These are phyloP conservation scores for Parafenestella ontariensis DNA, from an alignment of 2,329 filamentous ascomycete species.

Conservation along the genomic window DNA sequence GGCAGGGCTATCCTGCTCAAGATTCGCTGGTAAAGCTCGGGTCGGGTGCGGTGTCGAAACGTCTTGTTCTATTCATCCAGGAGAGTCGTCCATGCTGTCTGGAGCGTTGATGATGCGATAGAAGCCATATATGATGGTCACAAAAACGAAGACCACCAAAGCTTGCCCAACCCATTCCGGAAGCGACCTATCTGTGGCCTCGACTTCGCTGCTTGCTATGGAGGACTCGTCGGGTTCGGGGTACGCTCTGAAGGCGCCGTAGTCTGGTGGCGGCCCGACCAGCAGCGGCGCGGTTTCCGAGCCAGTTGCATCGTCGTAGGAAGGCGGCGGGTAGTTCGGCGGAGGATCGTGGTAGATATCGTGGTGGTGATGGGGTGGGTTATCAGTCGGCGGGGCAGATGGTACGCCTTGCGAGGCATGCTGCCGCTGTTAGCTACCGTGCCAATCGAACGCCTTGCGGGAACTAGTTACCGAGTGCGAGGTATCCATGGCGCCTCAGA, in stretches of 20 bases:
- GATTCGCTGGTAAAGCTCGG: neutral
- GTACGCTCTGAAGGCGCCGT: conserved; percentile 40
- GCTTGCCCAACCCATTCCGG: conserved; percentile 41
- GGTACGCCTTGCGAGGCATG: neutral
- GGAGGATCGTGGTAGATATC: conserved; percentile 12
- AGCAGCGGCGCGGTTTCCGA: conserved; percentile 36
- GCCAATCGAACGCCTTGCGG: neutral
- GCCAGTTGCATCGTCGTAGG: conserved; percentile 42
- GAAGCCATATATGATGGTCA: conserved; percentile 41
- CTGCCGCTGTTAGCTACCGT: conserved; percentile 1
- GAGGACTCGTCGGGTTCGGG: conserved; percentile 40
- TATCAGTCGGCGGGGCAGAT: neutral
- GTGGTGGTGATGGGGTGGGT: conserved; percentile 15
- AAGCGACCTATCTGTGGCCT: conserved; percentile 27
- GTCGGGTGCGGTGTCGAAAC: neutral
- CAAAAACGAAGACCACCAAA: conserved; percentile 34
- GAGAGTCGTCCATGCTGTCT: conserved; percentile 13
- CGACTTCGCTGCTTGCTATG: conserved; percentile 36
- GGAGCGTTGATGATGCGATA: conserved; percentile 36
- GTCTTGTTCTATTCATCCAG: neutral
- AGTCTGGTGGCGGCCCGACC: conserved; percentile 36
- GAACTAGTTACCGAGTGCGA: neutral
- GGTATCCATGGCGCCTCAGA: neutral
- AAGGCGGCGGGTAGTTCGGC: conserved; percentile 41
- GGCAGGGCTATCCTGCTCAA: neutral